These are phyloP conservation scores for Isoetes taiwanensis DNA, from an alignment of 75 land plant species.

Conservation along the genomic window DNA sequence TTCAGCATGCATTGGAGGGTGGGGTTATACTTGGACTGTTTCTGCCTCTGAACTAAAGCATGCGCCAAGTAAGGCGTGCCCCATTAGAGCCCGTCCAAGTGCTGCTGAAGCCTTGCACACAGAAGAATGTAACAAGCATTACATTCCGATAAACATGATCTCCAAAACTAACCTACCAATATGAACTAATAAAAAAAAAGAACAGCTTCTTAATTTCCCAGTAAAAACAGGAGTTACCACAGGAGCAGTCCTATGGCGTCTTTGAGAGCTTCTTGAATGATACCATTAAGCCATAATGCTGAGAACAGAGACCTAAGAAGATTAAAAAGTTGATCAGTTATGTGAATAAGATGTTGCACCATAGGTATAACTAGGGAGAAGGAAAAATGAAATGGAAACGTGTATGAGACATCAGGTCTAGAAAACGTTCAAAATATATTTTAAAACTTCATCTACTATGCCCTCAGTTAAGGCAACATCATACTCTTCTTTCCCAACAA, in stretches of 20 bases:
- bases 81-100: conserved; percentile 37
- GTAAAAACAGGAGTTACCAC: conserved; percentile 11
- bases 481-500: too few relatives aligned
- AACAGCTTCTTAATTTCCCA: not conserved
- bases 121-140: too few relatives aligned
- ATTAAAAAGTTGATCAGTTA: too few relatives aligned
- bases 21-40: conserved; percentile 25
- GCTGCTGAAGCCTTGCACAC: conserved; percentile 27
- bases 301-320: conserved; percentile 36
- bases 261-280: conserved; percentile 30
- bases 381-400: too few relatives aligned
- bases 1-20: too few relatives aligned
- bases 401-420: too few relatives aligned
- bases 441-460: too few relatives aligned
- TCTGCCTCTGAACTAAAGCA: conserved; percentile 33
- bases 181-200: not conserved
- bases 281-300: conserved; percentile 27
- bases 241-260: conserved; percentile 29
- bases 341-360: too few relatives aligned
- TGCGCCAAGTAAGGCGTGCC: conserved; percentile 24
- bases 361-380: too few relatives aligned
- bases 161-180: not conserved
- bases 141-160: too few relatives aligned
- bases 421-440: too few relatives aligned
- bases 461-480: too few relatives aligned